A percentile compares a stretch with the other conserved stretches of the same genome.
Conservation (phyloP, 306 rosid species). For the Luffa aegyptiaca region DNA sequence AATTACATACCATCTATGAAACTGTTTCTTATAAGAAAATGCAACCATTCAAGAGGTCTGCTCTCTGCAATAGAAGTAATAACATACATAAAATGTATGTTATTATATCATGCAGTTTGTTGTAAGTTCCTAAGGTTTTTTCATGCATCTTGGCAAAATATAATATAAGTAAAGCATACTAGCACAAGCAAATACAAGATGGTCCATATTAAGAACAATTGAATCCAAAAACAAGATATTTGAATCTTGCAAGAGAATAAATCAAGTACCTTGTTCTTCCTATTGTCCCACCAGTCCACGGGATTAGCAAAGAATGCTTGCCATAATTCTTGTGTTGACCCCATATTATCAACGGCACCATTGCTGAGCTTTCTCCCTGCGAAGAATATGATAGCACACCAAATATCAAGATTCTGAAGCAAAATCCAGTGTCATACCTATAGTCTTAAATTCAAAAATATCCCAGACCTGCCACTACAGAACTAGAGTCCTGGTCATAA, state of each 20-base stretch:
- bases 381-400: neutral
- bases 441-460: neutral
- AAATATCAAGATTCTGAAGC: neutral
- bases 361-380: slow-evolving; percentile 40
- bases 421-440: neutral
- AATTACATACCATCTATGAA: neutral
- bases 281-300: slow-evolving; percentile 57
- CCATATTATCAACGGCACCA: slow-evolving; percentile 27
- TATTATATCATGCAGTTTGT: neutral
- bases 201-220: neutral
- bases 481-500: slow-evolving; percentile 39
- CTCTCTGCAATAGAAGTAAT: neutral
- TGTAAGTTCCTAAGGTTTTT: neutral
- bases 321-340: slow-evolving; percentile 67
- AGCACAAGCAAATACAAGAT: neutral
- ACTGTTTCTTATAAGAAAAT: neutral
- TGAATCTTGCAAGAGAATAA: neutral
- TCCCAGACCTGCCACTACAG: slow-evolving; percentile 36
- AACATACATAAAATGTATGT: neutral
- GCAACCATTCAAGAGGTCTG: neutral
- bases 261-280: slow-evolving; percentile 40
- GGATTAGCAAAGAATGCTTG: slow-evolving; percentile 58
- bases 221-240: neutral
- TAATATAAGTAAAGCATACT: neutral
- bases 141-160: neutral